phyloP scores from a whole-genome alignment of 139 green algal genomes.

The Limnomonas spitsbergensis region DNA sequence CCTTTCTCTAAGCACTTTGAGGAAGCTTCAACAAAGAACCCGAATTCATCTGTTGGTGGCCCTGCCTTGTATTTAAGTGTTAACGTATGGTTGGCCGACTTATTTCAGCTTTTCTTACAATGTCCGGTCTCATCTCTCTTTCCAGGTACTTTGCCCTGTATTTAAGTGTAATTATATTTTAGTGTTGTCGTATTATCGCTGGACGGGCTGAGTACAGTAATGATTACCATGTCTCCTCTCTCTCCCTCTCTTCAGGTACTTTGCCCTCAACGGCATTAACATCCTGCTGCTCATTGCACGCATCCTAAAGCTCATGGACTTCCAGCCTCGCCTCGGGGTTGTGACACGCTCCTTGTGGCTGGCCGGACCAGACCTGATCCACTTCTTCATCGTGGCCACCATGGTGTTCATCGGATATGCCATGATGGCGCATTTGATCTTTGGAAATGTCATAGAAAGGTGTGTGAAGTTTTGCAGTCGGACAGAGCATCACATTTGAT shows the following conservation, averaged over 20 bases:
- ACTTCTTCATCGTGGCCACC: constrained; percentile 76
- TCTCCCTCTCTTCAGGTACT: constrained; percentile 54
- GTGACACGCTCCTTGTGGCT: constrained; percentile 76
- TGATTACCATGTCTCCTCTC: too few relatives aligned
- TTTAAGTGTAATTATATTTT: too few relatives aligned
- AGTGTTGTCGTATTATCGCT: too few relatives aligned
- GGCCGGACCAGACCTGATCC: constrained; percentile 70
- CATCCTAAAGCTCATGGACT: constrained; percentile 84
- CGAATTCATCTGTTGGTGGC: too few relatives aligned
- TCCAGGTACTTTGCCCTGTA: too few relatives aligned
- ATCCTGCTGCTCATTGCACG: constrained; percentile 80
- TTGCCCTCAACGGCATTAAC: constrained; percentile 76
- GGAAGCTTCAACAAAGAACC: too few relatives aligned
- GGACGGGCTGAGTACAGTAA: too few relatives aligned
- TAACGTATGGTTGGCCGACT: too few relatives aligned
- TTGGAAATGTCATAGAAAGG: constrained; percentile 61
- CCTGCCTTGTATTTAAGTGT: too few relatives aligned
- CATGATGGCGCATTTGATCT: constrained; percentile 83
- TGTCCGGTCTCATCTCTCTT: too few relatives aligned
- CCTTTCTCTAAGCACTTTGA: too few relatives aligned
- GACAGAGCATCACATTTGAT: neutral
- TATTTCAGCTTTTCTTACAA: too few relatives aligned
- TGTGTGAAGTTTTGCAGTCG: neutral
- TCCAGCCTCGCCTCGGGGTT: constrained; percentile 80
- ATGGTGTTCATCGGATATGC: constrained; percentile 84